A percentile compares a stretch with the other conserved stretches of the same genome.
Evolutionary conservation across 148 eudicot species (phyloP).

Genomic region (Fagopyrum tataricum): DNA sequence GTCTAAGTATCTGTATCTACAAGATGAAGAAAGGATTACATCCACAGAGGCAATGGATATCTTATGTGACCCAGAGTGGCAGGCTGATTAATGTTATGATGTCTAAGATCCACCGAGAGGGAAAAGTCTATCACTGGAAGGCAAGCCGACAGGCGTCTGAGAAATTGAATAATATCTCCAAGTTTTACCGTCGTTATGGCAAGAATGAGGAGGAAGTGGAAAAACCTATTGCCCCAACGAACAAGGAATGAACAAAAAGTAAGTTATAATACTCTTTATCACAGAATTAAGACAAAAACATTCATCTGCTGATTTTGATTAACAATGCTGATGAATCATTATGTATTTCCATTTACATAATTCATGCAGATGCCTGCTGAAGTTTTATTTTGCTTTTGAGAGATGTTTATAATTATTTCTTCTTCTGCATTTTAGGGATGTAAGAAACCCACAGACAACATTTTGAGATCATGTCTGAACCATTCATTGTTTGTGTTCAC

Average conservation of each 20-base stretch:
- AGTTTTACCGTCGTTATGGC: slow-evolving; percentile 70
- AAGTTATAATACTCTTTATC: not conserved
- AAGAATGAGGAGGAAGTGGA: slow-evolving; percentile 35
- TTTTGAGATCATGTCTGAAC: no score
- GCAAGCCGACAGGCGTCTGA: slow-evolving; percentile 81
- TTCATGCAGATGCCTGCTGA: no score
- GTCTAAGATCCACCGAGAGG: slow-evolving; percentile 68
- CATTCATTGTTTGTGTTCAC: no score
- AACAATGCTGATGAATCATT: not conserved
- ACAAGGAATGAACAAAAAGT: slow-evolving; percentile 3
- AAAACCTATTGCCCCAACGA: not conserved
- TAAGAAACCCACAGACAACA: no score
- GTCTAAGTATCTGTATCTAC: not conserved
- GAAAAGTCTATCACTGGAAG: slow-evolving; percentile 82
- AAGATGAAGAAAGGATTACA: slow-evolving; percentile 47
- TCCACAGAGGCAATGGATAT: slow-evolving; percentile 75
- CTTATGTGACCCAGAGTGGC: slow-evolving; percentile 43
- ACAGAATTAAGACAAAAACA: not conserved
- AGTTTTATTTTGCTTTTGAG: no score
- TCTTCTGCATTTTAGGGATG: no score
- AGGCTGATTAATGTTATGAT: slow-evolving; percentile 65
- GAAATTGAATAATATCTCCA: slow-evolving; percentile 72
- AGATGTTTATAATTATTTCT: no score
- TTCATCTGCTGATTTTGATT: not conserved
- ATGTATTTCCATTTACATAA: not conserved